Evolutionary conservation across 2,329 filamentous ascomycete species (phyloP).

Genomic region (Hypoxylon sp.): DNA sequence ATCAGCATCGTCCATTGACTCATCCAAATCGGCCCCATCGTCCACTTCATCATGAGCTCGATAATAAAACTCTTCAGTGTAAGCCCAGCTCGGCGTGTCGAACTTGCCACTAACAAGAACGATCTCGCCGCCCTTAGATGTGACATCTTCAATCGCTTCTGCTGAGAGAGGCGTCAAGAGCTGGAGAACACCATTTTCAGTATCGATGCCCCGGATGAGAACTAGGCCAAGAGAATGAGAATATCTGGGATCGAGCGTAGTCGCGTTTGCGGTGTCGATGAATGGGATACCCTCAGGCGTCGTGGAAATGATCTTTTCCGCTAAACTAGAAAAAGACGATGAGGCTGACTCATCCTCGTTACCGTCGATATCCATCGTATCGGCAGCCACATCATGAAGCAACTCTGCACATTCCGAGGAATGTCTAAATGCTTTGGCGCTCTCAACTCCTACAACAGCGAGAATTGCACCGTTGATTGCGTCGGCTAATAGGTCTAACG

Average conservation of each 20-base stretch:
- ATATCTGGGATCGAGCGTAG: constrained; percentile 70
- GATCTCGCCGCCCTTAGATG: constrained; percentile 62
- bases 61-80: constrained; percentile 72
- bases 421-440: constrained; percentile 63
- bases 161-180: constrained; percentile 73
- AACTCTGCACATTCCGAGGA: constrained; percentile 26
- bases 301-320: constrained; percentile 55
- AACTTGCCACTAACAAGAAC: constrained; percentile 78
- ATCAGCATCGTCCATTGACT: constrained; percentile 53
- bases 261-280: constrained; percentile 68
- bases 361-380: constrained; percentile 48
- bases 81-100: constrained; percentile 78
- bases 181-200: constrained; percentile 67
- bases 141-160: constrained; percentile 59
- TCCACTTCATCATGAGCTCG: constrained; percentile 47
- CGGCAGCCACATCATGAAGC: constrained; percentile 27
- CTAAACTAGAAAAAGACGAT: constrained; percentile 33
- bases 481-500: constrained; percentile 71
- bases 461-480: constrained; percentile 80
- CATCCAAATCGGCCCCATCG: constrained; percentile 44
- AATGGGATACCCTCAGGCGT: constrained; percentile 73
- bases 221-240: constrained; percentile 75
- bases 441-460: constrained; percentile 74
- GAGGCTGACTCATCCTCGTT: constrained; percentile 35
- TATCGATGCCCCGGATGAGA: constrained; percentile 79